A percentile compares a stretch with the other conserved stretches of the same genome.
Evolutionary conservation across 2,329 filamentous ascomycete genomes (phyloP).

Genomic region (Cladosporium cucumerinum): DNA sequence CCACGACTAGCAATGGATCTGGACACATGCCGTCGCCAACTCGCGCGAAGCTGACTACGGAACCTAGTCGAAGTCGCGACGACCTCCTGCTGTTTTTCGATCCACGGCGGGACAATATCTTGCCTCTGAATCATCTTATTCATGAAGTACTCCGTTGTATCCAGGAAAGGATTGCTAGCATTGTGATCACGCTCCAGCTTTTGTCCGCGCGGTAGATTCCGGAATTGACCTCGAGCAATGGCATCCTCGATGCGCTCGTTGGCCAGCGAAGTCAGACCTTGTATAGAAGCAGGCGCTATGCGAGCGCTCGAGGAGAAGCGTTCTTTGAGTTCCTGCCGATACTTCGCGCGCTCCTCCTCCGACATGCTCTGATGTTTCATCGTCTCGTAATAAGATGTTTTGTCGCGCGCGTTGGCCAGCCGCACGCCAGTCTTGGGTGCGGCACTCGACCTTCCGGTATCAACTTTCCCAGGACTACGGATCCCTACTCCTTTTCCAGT

Average conservation of each 20-base stretch:
- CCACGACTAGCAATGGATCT: constrained; percentile 74
- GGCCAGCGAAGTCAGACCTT: constrained; percentile 76
- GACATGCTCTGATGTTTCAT: constrained; percentile 57
- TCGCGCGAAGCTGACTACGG: constrained; percentile 67
- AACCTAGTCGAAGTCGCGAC: constrained; percentile 67
- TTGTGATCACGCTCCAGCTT: constrained; percentile 77
- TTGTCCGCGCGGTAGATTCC: constrained; percentile 75
- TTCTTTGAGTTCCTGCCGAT: constrained; percentile 72
- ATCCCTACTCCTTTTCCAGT: constrained; percentile 24
- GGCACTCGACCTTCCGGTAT: constrained; percentile 42
- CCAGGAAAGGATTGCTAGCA: constrained; percentile 82
- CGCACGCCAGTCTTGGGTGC: constrained; percentile 45
- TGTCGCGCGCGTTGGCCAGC: constrained; percentile 57
- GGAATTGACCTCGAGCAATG: constrained; percentile 86
- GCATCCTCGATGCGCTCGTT: constrained; percentile 93
- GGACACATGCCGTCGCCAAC: constrained; percentile 82
- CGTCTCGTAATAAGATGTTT: constrained; percentile 53
- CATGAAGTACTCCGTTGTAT: constrained; percentile 97
- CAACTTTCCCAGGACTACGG: constrained; percentile 41
- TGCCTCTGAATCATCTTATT: constrained; percentile 98
- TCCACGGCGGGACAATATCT: constrained; percentile 95
- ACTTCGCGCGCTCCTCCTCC: constrained; percentile 68
- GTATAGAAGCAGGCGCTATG: constrained; percentile 67
- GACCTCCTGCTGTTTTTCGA: constrained; percentile 95
- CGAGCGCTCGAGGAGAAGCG: constrained; percentile 72